Evolutionary conservation across 2,329 filamentous ascomycete species (phyloP).

Genomic region (Colletotrichum sp.): DNA sequence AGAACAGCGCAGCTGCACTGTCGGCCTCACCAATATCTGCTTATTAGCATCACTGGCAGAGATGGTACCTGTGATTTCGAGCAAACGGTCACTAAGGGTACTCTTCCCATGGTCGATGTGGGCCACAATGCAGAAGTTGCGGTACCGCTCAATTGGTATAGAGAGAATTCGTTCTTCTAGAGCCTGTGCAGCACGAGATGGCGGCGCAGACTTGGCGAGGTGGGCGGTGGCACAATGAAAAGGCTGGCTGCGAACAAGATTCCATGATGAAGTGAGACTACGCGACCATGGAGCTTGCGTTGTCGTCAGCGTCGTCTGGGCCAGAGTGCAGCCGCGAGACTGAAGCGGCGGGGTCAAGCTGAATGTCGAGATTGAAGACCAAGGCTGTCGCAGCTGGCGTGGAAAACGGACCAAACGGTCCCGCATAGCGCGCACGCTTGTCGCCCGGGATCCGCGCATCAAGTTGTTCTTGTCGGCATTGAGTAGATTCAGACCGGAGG

Average conservation of each 20-base stretch:
- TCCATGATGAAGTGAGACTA: neutral
- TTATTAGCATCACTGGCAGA: slow-evolving; percentile 81
- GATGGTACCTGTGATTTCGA: slow-evolving; percentile 95
- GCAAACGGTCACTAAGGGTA: slow-evolving; percentile 88
- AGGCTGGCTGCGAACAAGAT: neutral
- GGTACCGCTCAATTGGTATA: slow-evolving; percentile 79
- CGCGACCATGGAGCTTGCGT: neutral
- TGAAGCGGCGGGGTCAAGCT: neutral
- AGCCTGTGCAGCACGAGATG: slow-evolving; percentile 32
- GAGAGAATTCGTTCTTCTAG: slow-evolving; percentile 68
- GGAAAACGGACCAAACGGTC: neutral
- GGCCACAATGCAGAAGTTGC: slow-evolving; percentile 98
- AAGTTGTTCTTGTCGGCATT: slow-evolving; percentile 12
- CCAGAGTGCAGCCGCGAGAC: neutral
- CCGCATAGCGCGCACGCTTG: slow-evolving; percentile 11
- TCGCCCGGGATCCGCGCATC: slow-evolving; percentile 14
- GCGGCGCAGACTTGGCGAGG: slow-evolving; percentile 4
- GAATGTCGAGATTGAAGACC: neutral
- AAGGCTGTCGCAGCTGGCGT: neutral
- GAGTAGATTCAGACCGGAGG: neutral
- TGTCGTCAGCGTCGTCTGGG: neutral
- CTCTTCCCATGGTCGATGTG: slow-evolving; percentile 99
- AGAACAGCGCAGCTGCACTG: neutral
- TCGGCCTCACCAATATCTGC: slow-evolving; percentile 71
- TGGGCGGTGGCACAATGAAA: neutral